phyloP scores from a whole-genome alignment of 257 asterid genomes.

The Leptodermis oblonga region DNA sequence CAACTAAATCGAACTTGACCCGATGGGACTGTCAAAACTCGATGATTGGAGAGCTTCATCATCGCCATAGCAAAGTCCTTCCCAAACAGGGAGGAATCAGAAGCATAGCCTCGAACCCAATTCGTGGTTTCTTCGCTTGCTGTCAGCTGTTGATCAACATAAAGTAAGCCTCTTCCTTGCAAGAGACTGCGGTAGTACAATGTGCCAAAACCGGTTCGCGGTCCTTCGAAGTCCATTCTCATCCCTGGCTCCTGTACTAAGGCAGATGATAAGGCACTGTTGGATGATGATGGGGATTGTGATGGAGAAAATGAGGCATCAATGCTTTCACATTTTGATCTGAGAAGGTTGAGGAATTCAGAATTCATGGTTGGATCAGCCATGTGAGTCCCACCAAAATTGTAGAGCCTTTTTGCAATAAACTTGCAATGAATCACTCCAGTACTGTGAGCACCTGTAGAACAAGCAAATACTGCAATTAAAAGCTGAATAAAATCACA shows the following conservation, averaged over 20 bases:
- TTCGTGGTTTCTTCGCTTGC: constrained; percentile 41
- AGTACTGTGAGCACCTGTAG: constrained; percentile 70
- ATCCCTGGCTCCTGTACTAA: constrained; percentile 33
- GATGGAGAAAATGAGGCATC: constrained; percentile 21
- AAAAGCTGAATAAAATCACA: background rate
- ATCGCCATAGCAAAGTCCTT: constrained; percentile 57
- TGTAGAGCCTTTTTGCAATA: constrained; percentile 42
- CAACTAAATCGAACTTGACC: constrained; percentile 65
- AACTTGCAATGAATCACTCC: constrained; percentile 73
- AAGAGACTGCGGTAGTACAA: constrained; percentile 64
- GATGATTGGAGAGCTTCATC: constrained; percentile 65
- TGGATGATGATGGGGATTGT: constrained; percentile 21
- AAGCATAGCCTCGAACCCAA: constrained; percentile 65
- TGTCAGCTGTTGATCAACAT: constrained; percentile 71
- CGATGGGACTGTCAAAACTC: constrained; percentile 35
- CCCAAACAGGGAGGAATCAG: constrained; percentile 43
- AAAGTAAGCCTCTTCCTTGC: constrained; percentile 53
- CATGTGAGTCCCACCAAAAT: constrained; percentile 36
- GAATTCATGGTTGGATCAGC: constrained; percentile 62
- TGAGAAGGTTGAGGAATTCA: constrained; percentile 43
- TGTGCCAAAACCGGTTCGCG: constrained; percentile 52
- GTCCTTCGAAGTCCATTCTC: constrained; percentile 75
- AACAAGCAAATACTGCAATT: background rate
- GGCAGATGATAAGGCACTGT: constrained; percentile 11
- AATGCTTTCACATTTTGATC: constrained; percentile 44